Percentiles rank a stretch among this genome's conserved stretches.
Conservation (phyloP, 2,329 filamentous ascomycete species). For the Epichloe festucae region DNA sequence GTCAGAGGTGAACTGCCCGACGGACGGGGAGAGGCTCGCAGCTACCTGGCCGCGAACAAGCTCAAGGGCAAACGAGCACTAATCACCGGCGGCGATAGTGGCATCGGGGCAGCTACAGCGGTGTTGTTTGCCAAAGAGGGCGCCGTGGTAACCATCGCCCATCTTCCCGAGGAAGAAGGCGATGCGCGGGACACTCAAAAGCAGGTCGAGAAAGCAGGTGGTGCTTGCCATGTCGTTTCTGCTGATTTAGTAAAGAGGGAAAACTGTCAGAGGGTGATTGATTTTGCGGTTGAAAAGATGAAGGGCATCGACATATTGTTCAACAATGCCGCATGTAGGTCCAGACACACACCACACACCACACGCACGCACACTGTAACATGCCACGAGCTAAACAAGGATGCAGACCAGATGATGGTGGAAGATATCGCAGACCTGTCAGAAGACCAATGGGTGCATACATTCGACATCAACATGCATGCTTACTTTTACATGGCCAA, state of each 20-base stretch:
- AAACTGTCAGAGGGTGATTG: constrained; percentile 55
- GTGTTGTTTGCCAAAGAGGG: constrained; percentile 74
- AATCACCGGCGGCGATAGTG: constrained; percentile 57
- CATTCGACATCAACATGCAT: constrained; percentile 76
- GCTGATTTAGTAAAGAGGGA: constrained; percentile 51
- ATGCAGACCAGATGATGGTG: constrained; percentile 41
- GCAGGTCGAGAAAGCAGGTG: constrained; percentile 52
- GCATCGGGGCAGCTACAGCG: constrained; percentile 42
- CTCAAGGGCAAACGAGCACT: constrained; percentile 61
- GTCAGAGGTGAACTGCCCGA: constrained; percentile 3
- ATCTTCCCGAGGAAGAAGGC: constrained; percentile 61
- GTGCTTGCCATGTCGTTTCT: constrained; percentile 49
- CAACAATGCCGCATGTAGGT: constrained; percentile 57
- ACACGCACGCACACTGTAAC: too few relatives aligned
- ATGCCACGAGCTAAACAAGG: not conserved
- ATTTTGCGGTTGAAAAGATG: constrained; percentile 52
- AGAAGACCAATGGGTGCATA: constrained; percentile 68
- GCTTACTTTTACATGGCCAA: constrained; percentile 72
- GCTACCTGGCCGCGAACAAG: constrained; percentile 63
- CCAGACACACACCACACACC: not conserved
- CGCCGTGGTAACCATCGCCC: constrained; percentile 58
- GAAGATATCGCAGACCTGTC: constrained; percentile 57
- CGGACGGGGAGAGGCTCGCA: constrained; percentile 38
- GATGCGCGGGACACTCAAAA: constrained; percentile 66
- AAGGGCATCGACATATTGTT: constrained; percentile 61